phyloP scores from a whole-genome alignment of 768 basidiomycete genomes.

The Suillus decipiens region DNA sequence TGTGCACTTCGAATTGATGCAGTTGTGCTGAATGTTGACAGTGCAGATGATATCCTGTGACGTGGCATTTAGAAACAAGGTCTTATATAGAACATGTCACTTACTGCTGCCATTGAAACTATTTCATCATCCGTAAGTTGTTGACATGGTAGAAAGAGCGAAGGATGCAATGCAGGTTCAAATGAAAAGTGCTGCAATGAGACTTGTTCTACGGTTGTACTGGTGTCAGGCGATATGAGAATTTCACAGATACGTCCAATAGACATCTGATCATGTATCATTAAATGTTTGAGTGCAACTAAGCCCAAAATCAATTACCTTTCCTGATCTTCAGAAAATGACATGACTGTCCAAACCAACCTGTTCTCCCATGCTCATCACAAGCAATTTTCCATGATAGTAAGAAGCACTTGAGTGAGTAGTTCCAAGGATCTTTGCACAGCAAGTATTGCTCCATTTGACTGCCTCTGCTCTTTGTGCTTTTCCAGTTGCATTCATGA shows the following conservation, averaged over 20 bases:
- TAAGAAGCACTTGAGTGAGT: not conserved
- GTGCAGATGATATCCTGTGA: constrained; percentile 17
- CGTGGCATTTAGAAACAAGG: not conserved
- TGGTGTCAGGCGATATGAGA: not conserved
- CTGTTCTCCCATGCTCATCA: not conserved
- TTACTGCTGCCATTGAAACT: not conserved
- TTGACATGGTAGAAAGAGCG: not conserved
- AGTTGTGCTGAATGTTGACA: constrained; percentile 24
- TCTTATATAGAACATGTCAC: not conserved
- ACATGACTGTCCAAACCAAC: not conserved
- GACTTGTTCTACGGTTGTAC: not conserved
- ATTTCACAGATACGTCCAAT: constrained; percentile 11
- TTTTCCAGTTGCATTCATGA: not conserved
- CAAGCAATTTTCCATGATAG: not conserved
- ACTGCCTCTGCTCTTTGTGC: not conserved
- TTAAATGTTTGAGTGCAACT: not conserved
- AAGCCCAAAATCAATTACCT: not conserved
- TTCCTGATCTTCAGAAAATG: not conserved
- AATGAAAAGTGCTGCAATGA: constrained; percentile 2
- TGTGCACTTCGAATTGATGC: constrained; percentile 14
- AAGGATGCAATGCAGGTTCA: constrained; percentile 2
- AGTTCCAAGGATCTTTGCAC: not conserved
- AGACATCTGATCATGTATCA: not conserved
- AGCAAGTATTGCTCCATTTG: not conserved
- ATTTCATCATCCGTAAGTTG: not conserved